Percentiles rank a stretch among this genome's conserved stretches.
phyloP scores from a whole-genome alignment of 148 eudicot genomes.

The Linanthus parryae region DNA sequence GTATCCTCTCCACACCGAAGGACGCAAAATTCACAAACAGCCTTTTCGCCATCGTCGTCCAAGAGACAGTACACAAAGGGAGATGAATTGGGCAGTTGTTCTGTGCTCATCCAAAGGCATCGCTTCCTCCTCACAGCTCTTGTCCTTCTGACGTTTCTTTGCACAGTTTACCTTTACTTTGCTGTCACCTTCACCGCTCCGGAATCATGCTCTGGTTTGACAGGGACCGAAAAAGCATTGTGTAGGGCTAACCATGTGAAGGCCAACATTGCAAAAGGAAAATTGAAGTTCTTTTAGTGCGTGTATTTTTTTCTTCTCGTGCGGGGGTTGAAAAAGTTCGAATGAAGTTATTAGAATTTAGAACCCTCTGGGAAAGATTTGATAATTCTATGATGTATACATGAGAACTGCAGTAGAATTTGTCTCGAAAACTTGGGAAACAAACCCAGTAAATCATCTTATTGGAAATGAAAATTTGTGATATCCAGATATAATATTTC shows the following conservation, averaged over 20 bases:
- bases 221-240: constrained; percentile 44
- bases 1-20: constrained; percentile 80
- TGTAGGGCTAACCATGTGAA: constrained; percentile 51
- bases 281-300: constrained; percentile 59
- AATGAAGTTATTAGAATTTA: too few species aligned
- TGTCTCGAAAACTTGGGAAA: too few species aligned
- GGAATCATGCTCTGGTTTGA: constrained; percentile 48
- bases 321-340: too few species aligned
- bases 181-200: constrained; percentile 69
- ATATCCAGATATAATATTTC: too few species aligned
- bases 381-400: too few species aligned
- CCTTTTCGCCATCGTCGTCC: constrained; percentile 32
- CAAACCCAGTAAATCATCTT: too few species aligned
- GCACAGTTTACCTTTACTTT: constrained; percentile 83
- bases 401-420: too few species aligned
- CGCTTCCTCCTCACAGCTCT: constrained; percentile 81
- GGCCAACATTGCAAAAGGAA: constrained; percentile 43
- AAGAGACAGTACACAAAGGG: constrained; percentile 36
- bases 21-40: constrained; percentile 31
- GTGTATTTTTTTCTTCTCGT: too few species aligned
- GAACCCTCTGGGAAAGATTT: too few species aligned
- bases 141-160: constrained; percentile 59
- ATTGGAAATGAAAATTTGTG: too few species aligned
- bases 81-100: constrained; percentile 46
- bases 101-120: constrained; percentile 65